Base-by-base conservation (phyloP, 1,284 basidiomycete genomes). In the Vanrija humicola region DNA sequence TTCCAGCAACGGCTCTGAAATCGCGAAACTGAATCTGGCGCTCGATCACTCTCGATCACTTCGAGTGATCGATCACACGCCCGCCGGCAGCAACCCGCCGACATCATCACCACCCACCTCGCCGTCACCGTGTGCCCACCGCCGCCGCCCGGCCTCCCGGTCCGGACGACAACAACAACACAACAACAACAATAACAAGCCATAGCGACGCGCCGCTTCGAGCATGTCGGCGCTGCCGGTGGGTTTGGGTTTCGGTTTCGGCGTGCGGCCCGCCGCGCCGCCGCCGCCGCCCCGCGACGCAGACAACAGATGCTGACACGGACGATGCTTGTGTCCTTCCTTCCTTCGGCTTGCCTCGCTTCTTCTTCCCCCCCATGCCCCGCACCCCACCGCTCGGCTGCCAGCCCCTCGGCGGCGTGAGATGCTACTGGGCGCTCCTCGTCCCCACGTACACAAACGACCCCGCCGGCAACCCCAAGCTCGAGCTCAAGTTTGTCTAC, bases 401-500 rank as follows among this genome's bases (percentile, higher is more conserved):
- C 46, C 28, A 74, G 70, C 61, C 62, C 38, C 57, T 72, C 18
- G 70, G 70, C 25, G 66, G 62, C 6, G 66, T 73, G 43, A 38
- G 73, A 62, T 75, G 73, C 58, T 75, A 75, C 54, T 75, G 73
- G 73, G 69, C 73, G 3, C 57, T 75, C 18, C 47, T 75, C 14
- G 55, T 49, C 16, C 73, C 73, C 1, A 51, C 47, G 15, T 72
- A 64, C 47, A 58, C 50, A 23, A 28, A 46, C 29, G 38, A 44
- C 39, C 21, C 55, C 45, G 44, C 53, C 34, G 54, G 57, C 26
- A 49, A 42, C 8, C 56, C 60, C 15, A 69, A 66, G 40, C 66
- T 76, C 43, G 84, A 87, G 69, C 83, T 96, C 48, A 79, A 83
- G 48, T 94, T 93, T 77, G 83, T 93, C 61, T 92, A 91, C 77